Evolutionary conservation across 352 stramenopile species (phyloP).

Genomic region (Peronospora farinosa): DNA sequence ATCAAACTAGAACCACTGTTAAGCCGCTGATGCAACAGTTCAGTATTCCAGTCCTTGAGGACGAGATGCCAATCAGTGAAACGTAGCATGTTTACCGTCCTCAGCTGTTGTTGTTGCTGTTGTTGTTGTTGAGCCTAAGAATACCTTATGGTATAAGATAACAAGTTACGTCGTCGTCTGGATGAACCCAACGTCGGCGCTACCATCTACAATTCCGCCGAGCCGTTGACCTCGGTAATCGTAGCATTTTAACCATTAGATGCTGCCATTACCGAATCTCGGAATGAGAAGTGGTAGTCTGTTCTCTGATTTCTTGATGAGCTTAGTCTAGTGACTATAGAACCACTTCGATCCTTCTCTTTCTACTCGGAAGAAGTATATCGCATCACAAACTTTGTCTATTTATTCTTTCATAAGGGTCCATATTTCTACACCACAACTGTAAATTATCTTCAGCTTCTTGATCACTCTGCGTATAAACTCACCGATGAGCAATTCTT

Average conservation of each 20-base stretch:
- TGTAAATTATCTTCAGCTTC: background rate
- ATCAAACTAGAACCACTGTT: too few species aligned
- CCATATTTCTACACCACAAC: background rate
- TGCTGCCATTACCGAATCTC: too few species aligned
- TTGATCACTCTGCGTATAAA: constrained; percentile 3
- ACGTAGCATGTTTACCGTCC: background rate
- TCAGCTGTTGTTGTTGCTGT: background rate
- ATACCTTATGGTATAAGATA: background rate
- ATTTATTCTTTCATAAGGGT: background rate
- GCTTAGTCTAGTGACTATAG: too few species aligned
- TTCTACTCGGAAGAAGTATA: background rate
- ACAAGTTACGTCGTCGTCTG: background rate
- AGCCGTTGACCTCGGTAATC: background rate
- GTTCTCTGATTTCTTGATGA: too few species aligned
- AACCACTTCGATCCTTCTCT: too few species aligned
- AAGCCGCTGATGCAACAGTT: too few species aligned
- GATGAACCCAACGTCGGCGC: background rate
- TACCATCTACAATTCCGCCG: background rate
- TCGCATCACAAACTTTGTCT: background rate
- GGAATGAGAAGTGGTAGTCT: too few species aligned
- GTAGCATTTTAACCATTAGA: background rate
- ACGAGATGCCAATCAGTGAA: background rate
- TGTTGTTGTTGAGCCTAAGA: too few species aligned
- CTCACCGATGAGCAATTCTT: background rate
- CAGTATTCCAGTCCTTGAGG: too few species aligned